phyloP scores from a whole-genome alignment of 257 asterid genomes.

The Ajuga chamaepitys region DNA sequence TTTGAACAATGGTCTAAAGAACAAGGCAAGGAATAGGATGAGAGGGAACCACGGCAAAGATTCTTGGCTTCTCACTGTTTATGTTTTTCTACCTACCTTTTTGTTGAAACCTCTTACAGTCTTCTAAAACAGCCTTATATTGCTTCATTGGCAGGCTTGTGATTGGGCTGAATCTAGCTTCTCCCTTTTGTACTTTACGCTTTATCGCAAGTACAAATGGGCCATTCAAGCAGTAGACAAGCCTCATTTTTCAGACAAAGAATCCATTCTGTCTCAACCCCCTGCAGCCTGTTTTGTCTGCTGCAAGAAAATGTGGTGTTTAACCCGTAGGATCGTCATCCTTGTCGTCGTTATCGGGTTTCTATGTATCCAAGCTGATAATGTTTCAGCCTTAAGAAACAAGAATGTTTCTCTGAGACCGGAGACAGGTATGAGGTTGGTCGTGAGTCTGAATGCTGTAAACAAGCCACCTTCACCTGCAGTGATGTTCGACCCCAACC shows the following conservation, averaged over 20 bases:
- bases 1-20: constrained; percentile 49
- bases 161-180: constrained; percentile 70
- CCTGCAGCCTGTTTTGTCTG: constrained; percentile 12
- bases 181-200: constrained; percentile 52
- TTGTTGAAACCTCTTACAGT: constrained; percentile 74
- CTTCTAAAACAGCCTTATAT: constrained; percentile 71
- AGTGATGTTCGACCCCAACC: constrained; percentile 45
- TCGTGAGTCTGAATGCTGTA: constrained; percentile 29
- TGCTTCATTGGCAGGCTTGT: constrained; percentile 62
- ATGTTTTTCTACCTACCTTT: constrained; percentile 39
- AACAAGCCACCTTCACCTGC: constrained; percentile 53
- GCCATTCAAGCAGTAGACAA: constrained; percentile 8
- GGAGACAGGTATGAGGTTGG: constrained; percentile 33
- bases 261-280: constrained; percentile 16
- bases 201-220: constrained; percentile 32
- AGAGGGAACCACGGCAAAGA: constrained; percentile 48
- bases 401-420: constrained; percentile 35
- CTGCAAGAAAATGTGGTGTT: constrained; percentile 40
- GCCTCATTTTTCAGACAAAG: constrained; percentile 29
- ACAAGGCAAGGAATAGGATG: constrained; percentile 40
- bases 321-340: constrained; percentile 30
- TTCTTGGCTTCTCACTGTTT: constrained; percentile 86
- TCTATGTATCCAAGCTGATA: constrained; percentile 37
- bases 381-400: constrained; percentile 39
- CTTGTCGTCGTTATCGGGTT: constrained; percentile 33